Conservation (phyloP, 768 basidiomycete species). For the Dioszegia crocea region DNA sequence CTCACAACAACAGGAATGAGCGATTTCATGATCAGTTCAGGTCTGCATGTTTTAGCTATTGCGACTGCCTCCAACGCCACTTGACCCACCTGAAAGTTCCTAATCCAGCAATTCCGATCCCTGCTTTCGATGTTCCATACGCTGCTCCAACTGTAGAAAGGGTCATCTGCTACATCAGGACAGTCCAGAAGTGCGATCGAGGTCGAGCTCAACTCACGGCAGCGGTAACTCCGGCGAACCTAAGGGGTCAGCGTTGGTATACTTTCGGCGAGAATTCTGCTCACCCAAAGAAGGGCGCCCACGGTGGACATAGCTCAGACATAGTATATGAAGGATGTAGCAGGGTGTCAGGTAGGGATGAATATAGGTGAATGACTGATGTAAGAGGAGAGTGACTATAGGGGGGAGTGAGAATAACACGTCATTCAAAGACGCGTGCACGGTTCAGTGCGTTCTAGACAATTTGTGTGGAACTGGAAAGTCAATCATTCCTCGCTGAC, state of each 20-base stretch:
- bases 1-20: conserved; percentile 78
- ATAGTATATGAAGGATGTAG: conserved; percentile 20
- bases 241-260: conserved; percentile 13
- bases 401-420: background rate
- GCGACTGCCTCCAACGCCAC: background rate
- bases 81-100: conserved; percentile 66
- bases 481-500: conserved; percentile 8
- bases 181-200: background rate
- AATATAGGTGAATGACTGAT: background rate
- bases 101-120: conserved; percentile 92
- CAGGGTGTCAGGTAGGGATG: no score
- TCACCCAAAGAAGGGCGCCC: conserved; percentile 89
- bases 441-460: background rate
- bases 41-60: conserved; percentile 45
- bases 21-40: conserved; percentile 98
- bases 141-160: conserved; percentile 89
- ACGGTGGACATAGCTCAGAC: conserved; percentile 70
- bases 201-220: conserved; percentile 59
- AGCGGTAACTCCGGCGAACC: conserved; percentile 88
- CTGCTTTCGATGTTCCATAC: conserved; percentile 91
- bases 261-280: conserved; percentile 1
- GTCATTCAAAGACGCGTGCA: background rate
- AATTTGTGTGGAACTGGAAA: no score
- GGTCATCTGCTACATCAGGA: conserved; percentile 67
- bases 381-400: no score